phyloP scores from a whole-genome alignment of 805 yeast genomes.

The Hanseniaspora lindneri region DNA sequence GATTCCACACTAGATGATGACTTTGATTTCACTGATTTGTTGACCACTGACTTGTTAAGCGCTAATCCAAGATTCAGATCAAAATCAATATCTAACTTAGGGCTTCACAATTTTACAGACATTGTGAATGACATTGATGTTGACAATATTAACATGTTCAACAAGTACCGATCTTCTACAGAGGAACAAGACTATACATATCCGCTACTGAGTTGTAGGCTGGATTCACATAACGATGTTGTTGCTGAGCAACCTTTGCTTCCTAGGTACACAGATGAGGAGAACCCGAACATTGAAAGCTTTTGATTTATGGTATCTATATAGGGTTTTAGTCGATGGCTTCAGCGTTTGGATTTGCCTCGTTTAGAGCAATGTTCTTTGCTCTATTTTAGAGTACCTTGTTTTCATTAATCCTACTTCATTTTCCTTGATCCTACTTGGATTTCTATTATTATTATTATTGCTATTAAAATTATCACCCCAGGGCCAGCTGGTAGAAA shows the following conservation, averaged over 20 bases:
- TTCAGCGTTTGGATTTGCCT: too few relatives aligned
- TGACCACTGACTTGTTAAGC: slow-evolving; percentile 15
- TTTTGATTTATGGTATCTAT: too few relatives aligned
- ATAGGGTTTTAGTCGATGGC: too few relatives aligned
- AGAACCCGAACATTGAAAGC: not conserved
- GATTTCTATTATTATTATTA: too few relatives aligned
- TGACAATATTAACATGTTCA: slow-evolving; percentile 6
- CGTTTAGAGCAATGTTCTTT: too few relatives aligned
- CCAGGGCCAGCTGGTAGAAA: slow-evolving; percentile 7
- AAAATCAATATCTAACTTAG: slow-evolving; percentile 6
- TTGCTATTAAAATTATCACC: too few relatives aligned
- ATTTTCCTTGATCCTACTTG: too few relatives aligned
- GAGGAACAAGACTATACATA: slow-evolving; percentile 52
- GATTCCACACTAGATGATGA: slow-evolving; percentile 14
- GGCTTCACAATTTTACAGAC: slow-evolving; percentile 7
- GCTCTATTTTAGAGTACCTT: too few relatives aligned
- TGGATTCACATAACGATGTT: too few relatives aligned
- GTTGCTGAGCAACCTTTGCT: not conserved
- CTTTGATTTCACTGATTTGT: slow-evolving; percentile 20
- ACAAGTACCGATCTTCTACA: slow-evolving; percentile 13
- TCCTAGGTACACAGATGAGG: slow-evolving; percentile 8
- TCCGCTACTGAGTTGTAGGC: slow-evolving; percentile 53
- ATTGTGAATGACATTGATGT: slow-evolving; percentile 8
- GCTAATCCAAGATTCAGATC: slow-evolving; percentile 5
- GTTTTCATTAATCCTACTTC: too few relatives aligned